phyloP scores from a whole-genome alignment of 2,329 filamentous ascomycete genomes.

The Hypomyces rosellus region DNA sequence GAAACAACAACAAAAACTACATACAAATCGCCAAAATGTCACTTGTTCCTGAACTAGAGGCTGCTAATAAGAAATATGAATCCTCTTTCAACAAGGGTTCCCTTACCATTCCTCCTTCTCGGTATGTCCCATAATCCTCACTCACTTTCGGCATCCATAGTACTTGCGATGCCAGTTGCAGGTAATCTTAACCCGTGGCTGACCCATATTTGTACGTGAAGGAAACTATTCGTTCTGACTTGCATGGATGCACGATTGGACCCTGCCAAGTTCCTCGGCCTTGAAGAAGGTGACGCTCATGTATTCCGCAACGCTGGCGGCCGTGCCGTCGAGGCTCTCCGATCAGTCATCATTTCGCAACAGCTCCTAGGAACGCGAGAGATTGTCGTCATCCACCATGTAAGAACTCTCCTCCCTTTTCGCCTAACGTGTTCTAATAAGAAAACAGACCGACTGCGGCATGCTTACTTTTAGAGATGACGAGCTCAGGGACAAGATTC shows the following conservation, averaged over 20 bases:
- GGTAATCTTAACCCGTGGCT: not conserved
- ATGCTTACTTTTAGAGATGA: slow-evolving; percentile 64
- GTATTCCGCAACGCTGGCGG: slow-evolving; percentile 70
- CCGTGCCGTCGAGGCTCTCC: slow-evolving; percentile 60
- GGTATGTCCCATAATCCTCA: slow-evolving; percentile 32
- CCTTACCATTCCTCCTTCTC: slow-evolving; percentile 56
- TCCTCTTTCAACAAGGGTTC: slow-evolving; percentile 62
- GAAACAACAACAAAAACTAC: not conserved
- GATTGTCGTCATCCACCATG: slow-evolving; percentile 66
- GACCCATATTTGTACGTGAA: not conserved
- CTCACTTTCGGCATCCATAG: not conserved
- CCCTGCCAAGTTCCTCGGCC: slow-evolving; percentile 61
- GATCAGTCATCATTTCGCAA: slow-evolving; percentile 71
- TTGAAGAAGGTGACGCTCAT: slow-evolving; percentile 69
- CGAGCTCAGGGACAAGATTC: slow-evolving; percentile 49
- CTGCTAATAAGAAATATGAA: slow-evolving; percentile 46
- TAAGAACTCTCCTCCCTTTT: slow-evolving; percentile 15
- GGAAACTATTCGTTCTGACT: slow-evolving; percentile 44
- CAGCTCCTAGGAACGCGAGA: slow-evolving; percentile 72
- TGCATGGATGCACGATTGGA: slow-evolving; percentile 79
- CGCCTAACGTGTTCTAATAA: not conserved
- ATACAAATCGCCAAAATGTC: slow-evolving; percentile 9
- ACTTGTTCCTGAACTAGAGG: slow-evolving; percentile 21
- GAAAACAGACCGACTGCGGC: slow-evolving; percentile 32
- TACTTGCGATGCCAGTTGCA: not conserved